Percentiles rank a stretch among this genome's conserved stretches.
Evolutionary conservation across 306 rosid species (phyloP).

Genomic region (Glycine latifolia): DNA sequence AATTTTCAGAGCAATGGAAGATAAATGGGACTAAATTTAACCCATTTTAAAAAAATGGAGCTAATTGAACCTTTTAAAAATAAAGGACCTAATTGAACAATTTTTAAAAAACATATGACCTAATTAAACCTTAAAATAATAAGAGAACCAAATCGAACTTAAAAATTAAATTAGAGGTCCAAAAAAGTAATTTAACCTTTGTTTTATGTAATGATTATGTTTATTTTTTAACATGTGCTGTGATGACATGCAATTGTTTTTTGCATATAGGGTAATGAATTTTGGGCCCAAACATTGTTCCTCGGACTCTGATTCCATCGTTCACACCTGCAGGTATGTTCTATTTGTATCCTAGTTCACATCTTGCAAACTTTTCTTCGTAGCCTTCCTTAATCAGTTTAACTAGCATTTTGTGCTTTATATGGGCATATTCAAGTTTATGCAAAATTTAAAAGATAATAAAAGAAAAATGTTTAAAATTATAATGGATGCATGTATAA

Average conservation of each 20-base stretch:
- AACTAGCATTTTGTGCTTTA: not conserved
- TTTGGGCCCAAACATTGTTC: not conserved
- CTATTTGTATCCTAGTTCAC: not conserved
- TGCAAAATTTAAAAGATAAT: not conserved
- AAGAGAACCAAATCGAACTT: no score
- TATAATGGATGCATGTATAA: not conserved
- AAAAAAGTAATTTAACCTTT: no score
- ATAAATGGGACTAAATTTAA: no score
- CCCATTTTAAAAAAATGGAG: no score
- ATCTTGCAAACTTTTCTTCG: conserved; percentile 2
- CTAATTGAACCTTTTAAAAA: no score
- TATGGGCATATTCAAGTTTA: not conserved
- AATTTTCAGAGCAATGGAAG: no score
- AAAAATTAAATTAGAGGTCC: no score
- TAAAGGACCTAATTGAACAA: no score
- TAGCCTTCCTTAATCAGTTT: not conserved
- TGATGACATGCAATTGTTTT: conserved; percentile 14
- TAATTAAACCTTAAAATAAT: no score
- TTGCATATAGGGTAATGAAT: conserved; percentile 23
- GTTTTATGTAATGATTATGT: not conserved
- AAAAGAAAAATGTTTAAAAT: not conserved
- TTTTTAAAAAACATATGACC: no score
- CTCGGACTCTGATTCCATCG: not conserved
- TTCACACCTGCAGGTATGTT: conserved; percentile 34
- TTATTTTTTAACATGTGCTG: not conserved